Base-by-base conservation (phyloP, 75 land plant species). In the Cupressus sempervirens region DNA sequence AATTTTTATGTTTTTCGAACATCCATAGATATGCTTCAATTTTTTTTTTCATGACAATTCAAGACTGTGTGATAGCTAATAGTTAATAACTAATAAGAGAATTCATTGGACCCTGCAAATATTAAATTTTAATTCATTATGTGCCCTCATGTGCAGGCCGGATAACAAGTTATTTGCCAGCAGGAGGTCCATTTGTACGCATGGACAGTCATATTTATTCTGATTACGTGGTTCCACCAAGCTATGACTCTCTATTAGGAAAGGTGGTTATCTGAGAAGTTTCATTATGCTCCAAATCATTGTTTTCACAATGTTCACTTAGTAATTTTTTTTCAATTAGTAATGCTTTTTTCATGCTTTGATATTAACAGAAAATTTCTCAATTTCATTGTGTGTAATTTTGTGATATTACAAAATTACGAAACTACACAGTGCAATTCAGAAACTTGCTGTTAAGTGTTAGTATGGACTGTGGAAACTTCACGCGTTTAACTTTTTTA, bases 191-290 rank as follows among this genome's bases (percentile, higher is more conserved):
- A 77, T 95, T 97, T 90, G 98, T 95, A 83, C 91, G 99, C 84
- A 97, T 97, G 99, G 99, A 97, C 84, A 97, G 99, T 83, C 99
- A 97, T 85, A 90, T 97, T 83, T 97, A 97, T 92, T 89, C 98
- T 52, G 96, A 91, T 86, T 97, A 97, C 86, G 95, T 97, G 23
- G 99, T 97, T 86, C 99, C 99, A 40, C 99, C 99, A 58, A 97
- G 92, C 88, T 97, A 97, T 87, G 99, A 97, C 85, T 97, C 99
- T 32, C 92, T 97, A 46, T 93, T 97, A 50, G 99, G 98, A 88
- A 97, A 97, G 98, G 99, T 94, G 35, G 15, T 87, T 84, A 34
- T 80, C 43, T 74, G 54, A n/a, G 3, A 7, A 18, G 26, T 38
- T 8, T 45, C 26, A 79, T n/a, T 1, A 43, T 77, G 48, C 32